These are phyloP conservation scores for Mesembryanthemum crystallinum DNA, from an alignment of 148 eudicot species.

Conservation along the genomic window DNA sequence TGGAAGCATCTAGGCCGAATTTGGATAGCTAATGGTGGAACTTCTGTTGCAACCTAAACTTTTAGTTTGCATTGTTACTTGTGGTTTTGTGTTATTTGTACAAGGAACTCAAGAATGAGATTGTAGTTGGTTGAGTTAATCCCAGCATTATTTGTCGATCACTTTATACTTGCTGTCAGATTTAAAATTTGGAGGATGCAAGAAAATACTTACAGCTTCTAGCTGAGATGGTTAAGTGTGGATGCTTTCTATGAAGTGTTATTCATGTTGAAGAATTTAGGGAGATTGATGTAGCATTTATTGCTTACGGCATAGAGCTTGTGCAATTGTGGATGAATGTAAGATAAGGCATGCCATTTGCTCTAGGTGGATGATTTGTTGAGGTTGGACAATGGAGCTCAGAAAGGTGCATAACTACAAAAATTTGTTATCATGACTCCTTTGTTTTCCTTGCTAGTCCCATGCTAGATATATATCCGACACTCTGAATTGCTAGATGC, in stretches of 20 bases:
- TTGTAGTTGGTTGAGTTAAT: background rate
- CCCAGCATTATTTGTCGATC: no score
- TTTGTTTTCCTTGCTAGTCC: background rate
- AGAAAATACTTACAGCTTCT: background rate
- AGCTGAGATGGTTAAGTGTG: background rate
- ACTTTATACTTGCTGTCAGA: background rate
- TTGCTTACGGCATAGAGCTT: background rate
- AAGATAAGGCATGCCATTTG: background rate
- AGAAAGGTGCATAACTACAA: background rate
- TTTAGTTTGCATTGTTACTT: background rate
- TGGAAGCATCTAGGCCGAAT: background rate
- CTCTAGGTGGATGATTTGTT: background rate
- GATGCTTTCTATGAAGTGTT: background rate
- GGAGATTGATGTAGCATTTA: background rate
- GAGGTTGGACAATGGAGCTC: background rate
- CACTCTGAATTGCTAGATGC: background rate
- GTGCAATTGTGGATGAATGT: background rate
- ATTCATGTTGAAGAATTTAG: background rate
- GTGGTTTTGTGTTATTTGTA: background rate
- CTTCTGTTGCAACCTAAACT: constrained; percentile 1
- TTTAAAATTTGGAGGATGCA: background rate
- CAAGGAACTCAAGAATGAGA: background rate
- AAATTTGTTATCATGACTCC: background rate
- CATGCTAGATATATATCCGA: background rate
- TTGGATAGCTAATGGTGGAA: background rate